Conservation (phyloP, 352 stramenopile genomes). For the Phytophthora meadii region DNA sequence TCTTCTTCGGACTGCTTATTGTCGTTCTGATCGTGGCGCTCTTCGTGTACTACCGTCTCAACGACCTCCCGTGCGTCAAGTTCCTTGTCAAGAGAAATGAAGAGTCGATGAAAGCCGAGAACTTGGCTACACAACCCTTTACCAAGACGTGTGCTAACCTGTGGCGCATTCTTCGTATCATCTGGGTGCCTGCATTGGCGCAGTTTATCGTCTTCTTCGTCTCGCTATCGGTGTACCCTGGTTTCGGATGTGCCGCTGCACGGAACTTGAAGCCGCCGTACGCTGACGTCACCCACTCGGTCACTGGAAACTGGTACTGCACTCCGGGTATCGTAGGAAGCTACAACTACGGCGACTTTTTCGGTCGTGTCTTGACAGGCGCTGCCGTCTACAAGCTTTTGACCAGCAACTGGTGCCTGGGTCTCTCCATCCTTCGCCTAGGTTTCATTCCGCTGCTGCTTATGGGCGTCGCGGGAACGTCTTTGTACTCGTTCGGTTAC, state of each 20-base stretch:
- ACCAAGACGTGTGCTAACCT: constrained; percentile 25
- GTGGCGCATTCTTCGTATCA: constrained; percentile 54
- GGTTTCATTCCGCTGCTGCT: constrained; percentile 62
- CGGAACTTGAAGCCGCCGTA: constrained; percentile 42
- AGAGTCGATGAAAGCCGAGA: constrained; percentile 5
- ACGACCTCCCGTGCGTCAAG: constrained; percentile 47
- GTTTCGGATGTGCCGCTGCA: constrained; percentile 51
- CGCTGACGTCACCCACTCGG: constrained; percentile 17
- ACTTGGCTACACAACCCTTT: constrained; percentile 24
- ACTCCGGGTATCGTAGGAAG: constrained; percentile 57
- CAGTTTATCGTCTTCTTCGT: constrained; percentile 75
- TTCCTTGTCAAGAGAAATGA: constrained; percentile 65
- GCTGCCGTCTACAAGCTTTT: constrained; percentile 59
- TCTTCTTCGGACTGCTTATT: constrained; percentile 68
- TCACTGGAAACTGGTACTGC: constrained; percentile 52
- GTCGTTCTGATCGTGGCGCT: constrained; percentile 56
- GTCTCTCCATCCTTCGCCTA: not conserved
- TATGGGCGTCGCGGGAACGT: constrained; percentile 56
- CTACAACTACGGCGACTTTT: constrained; percentile 73
- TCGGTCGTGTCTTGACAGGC: constrained; percentile 53
- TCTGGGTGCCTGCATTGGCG: constrained; percentile 55
- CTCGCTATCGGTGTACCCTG: constrained; percentile 54
- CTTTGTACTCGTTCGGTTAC: constrained; percentile 59
- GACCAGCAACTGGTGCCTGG: constrained; percentile 51
- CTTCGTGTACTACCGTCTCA: constrained; percentile 48